Conservation (phyloP, 257 asterid genomes). For the Apocynum venetum region DNA sequence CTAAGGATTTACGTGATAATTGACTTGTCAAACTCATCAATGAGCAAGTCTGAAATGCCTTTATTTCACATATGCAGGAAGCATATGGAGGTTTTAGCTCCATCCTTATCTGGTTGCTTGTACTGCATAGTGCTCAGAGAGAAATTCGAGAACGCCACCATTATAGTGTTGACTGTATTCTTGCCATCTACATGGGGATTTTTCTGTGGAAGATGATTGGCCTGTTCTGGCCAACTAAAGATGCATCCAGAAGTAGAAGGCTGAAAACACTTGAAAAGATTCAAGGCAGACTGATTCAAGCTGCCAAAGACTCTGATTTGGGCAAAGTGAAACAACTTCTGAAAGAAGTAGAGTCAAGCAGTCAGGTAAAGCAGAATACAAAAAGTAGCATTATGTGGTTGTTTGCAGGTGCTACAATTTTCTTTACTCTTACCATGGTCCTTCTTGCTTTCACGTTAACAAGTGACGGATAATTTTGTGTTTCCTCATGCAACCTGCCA, state of each 20-base stretch:
- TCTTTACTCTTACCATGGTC: constrained; percentile 54
- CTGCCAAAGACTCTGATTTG: constrained; percentile 86
- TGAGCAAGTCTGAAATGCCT: neutral
- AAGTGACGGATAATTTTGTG: constrained; percentile 65
- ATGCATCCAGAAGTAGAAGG: constrained; percentile 32
- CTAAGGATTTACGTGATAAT: neutral
- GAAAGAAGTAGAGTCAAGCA: constrained; percentile 52
- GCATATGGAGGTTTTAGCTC: constrained; percentile 91
- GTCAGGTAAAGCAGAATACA: constrained; percentile 34
- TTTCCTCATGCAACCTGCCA: neutral
- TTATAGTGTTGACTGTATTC: constrained; percentile 76
- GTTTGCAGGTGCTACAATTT: constrained; percentile 70
- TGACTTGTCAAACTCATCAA: neutral
- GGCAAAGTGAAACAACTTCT: constrained; percentile 63
- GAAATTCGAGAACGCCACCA: constrained; percentile 97
- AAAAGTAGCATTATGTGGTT: constrained; percentile 56
- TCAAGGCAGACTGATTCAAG: constrained; percentile 56
- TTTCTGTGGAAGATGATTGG: constrained; percentile 77
- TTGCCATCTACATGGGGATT: constrained; percentile 93
- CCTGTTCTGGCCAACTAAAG: constrained; percentile 75
- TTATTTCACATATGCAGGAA: constrained; percentile 49
- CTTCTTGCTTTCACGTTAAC: constrained; percentile 57
- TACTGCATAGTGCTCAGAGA: constrained; percentile 88
- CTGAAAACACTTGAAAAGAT: constrained; percentile 62
- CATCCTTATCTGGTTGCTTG: constrained; percentile 71